Conservation (phyloP, 148 eudicot species). For the Rhododendron ovatum region DNA sequence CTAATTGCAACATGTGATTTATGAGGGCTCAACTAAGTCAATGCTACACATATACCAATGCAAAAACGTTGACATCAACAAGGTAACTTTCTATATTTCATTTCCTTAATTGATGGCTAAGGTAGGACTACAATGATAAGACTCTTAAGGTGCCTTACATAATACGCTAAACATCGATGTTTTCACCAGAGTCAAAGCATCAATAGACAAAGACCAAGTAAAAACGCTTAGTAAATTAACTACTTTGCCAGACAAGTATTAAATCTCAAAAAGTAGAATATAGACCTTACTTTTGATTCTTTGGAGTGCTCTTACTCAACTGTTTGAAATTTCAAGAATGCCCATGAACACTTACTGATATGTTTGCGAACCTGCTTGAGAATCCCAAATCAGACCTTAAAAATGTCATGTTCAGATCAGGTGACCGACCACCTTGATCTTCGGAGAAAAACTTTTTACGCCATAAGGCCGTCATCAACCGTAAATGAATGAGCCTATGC, state of each 20-base stretch:
- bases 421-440: neutral
- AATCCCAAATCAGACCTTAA: neutral
- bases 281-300: neutral
- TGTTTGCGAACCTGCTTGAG: neutral
- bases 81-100: neutral
- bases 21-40: neutral
- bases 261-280: neutral
- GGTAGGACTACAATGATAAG: neutral
- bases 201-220: neutral
- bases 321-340: neutral
- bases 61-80: neutral
- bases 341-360: neutral
- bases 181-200: neutral
- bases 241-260: neutral
- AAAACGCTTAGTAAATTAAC: neutral
- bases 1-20: neutral
- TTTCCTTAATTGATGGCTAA: neutral
- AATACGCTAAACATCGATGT: neutral
- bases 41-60: neutral
- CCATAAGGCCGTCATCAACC: neutral
- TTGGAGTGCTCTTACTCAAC: neutral
- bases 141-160: neutral
- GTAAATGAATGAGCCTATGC: neutral
- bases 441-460: neutral
- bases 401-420: neutral